Conservation (phyloP, 768 basidiomycete genomes). For the Gymnopilus junonius region DNA sequence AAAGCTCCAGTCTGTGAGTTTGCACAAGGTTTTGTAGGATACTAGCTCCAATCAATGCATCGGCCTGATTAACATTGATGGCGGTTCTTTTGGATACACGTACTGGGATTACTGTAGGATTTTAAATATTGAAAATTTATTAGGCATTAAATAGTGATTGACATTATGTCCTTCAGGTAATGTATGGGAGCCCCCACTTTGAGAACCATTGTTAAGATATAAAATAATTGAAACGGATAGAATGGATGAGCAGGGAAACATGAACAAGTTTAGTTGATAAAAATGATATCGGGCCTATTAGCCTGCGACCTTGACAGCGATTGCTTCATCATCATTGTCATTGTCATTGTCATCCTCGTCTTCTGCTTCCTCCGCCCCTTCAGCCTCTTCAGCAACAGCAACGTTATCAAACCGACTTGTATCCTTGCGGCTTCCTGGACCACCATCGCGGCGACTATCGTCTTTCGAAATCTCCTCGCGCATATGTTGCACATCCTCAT, state of each 20-base stretch:
- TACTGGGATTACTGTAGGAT: background rate
- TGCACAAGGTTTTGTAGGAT: background rate
- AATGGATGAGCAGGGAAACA: background rate
- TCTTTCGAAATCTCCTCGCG: constrained; percentile 76
- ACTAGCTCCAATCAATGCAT: background rate
- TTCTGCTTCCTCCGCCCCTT: constrained; percentile 26
- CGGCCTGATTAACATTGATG: background rate
- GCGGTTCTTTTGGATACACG: background rate
- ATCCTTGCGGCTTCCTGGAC: constrained; percentile 35
- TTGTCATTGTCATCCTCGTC: constrained; percentile 34
- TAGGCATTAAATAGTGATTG: background rate
- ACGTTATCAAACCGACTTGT: constrained; percentile 23
- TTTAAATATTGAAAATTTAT: background rate
- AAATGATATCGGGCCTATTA: constrained; percentile 3
- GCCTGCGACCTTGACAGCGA: constrained; percentile 39
- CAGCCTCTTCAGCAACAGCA: constrained; percentile 30
- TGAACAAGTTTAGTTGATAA: background rate
- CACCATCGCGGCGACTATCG: constrained; percentile 53
- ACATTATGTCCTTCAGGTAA: background rate
- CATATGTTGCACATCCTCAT: constrained; percentile 83
- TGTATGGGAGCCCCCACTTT: background rate
- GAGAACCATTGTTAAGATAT: background rate
- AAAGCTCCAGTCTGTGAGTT: constrained; percentile 20
- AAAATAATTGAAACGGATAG: background rate
- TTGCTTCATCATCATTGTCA: constrained; percentile 34